Evolutionary conservation across 306 rosid species (phyloP).

Genomic region (Dicorynia guianensis): DNA sequence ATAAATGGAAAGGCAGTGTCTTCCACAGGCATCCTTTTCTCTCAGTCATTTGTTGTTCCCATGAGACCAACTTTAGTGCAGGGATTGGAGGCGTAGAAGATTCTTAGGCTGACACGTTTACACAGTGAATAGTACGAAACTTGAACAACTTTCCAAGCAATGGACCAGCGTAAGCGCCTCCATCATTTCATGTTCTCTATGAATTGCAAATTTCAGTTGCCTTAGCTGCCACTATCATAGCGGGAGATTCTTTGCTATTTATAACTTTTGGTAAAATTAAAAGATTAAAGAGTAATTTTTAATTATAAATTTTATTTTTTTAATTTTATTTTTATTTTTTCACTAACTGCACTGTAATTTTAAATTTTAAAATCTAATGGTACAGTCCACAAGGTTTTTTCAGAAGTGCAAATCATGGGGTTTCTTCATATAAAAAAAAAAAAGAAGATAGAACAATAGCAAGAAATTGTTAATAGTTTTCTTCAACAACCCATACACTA

Average conservation of each 20-base stretch:
- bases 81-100: constrained; percentile 33
- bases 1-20: constrained; percentile 20
- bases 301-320: too few relatives aligned
- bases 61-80: constrained; percentile 26
- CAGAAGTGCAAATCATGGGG: constrained; percentile 31
- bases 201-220: constrained; percentile 26
- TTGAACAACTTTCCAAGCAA: constrained; percentile 23
- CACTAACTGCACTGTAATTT: too few relatives aligned
- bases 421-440: constrained; percentile 7
- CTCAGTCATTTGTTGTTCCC: constrained; percentile 31
- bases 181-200: constrained; percentile 27
- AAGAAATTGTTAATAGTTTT: neutral
- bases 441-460: neutral
- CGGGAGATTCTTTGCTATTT: too few relatives aligned
- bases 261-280: too few relatives aligned
- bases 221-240: constrained; percentile 15
- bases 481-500: neutral
- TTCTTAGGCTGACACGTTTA: constrained; percentile 24
- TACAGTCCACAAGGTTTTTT: constrained; percentile 6
- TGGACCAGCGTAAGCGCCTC: constrained; percentile 29
- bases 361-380: too few relatives aligned
- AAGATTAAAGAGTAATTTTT: too few relatives aligned
- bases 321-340: too few relatives aligned
- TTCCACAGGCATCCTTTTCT: neutral
- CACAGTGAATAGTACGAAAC: constrained; percentile 4